phyloP scores from a whole-genome alignment of 176 grass and related monocot genomes.

The Hordeum marinum region DNA sequence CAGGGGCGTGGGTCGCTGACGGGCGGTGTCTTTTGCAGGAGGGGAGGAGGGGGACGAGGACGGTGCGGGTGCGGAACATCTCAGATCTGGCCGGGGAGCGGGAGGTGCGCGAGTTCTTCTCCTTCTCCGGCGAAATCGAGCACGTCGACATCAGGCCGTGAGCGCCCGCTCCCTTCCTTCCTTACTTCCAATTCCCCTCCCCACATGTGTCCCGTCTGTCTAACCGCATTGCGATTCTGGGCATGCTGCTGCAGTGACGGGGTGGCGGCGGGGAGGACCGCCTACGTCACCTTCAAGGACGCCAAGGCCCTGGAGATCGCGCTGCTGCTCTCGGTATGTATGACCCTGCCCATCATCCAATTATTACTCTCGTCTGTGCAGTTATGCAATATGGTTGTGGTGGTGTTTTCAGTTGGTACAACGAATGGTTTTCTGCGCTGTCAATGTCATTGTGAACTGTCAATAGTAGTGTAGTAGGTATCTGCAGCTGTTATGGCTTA shows the following conservation, averaged over 20 bases:
- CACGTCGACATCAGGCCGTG: conserved; percentile 68
- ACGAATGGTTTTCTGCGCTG: neutral
- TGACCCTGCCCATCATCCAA: neutral
- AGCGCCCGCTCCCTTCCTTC: neutral
- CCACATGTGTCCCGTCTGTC: neutral
- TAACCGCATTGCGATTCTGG: conserved; percentile 8
- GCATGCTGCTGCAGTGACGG: conserved; percentile 42
- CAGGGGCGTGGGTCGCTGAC: neutral
- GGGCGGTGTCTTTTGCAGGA: conserved; percentile 7
- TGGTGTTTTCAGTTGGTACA: neutral
- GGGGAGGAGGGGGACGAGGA: conserved; percentile 41
- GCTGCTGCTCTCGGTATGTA: conserved; percentile 83
- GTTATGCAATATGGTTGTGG: neutral
- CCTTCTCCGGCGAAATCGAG: conserved; percentile 95
- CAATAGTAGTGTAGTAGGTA: neutral
- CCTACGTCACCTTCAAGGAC: conserved; percentile 91
- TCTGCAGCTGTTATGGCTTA: neutral
- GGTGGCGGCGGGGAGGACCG: conserved; percentile 48
- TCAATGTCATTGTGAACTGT: conserved; percentile 3
- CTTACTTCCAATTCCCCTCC: neutral
- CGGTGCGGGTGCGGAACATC: conserved; percentile 79
- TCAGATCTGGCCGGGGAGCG: conserved; percentile 95
- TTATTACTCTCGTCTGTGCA: neutral
- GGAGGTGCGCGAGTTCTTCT: conserved; percentile 99
- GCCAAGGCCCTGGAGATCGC: conserved; percentile 88